Evolutionary conservation across 768 basidiomycete species (phyloP), one percentile per base, ranked within the genome.

Genomic region (Suillus tomentosus): DNA sequence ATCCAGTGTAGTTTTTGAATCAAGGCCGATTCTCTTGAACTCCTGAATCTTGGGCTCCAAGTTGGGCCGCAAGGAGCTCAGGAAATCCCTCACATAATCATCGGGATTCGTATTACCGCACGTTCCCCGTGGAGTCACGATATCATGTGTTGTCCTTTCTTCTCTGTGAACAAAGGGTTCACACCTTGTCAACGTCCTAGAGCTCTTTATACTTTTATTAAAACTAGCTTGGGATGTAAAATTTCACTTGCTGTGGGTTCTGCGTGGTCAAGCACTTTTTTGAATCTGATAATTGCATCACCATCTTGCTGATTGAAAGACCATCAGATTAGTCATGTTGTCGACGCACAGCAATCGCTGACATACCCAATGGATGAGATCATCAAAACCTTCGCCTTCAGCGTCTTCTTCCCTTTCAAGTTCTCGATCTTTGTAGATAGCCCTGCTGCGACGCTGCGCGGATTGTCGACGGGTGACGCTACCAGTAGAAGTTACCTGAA

Each of bases 1-100:
- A 14, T 56, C 53, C 45, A 74, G 63, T 7, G 68, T 72, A 50
- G 57, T 48, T 64, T 62, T 42, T 36, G 73, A 67, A 50, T 68
- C 67, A 57, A 76, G 54, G 31, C 73, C 74, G 55, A 75, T 51
- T 56, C 51, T 22, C 5, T 53, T 31, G 40, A 76, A 72, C 13
- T 63, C 67, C 57, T 67, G 62, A 7, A 69, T 36, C 43, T 62
- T 67, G 17, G 61, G 63, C 64, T 69, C 67, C 10, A 76, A 71
- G 53, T 31, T 67, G 10, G 75, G 72, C 31, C 27, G 42, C 57
- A 71, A 51, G 37, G 74, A 69, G 51, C 47, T 1, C 47, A 76
- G 40, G 59, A 73, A 72, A 19, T 66, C 56, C 34, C 10, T 63
- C n/a, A 72, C 36, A 34, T 24, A 11, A 14, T n/a, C 40, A 27